Evolutionary conservation across 2,329 filamentous ascomycete genomes (phyloP), one percentile per base, ranked within the genome.

Genomic region (Cladosporium sp.): DNA sequence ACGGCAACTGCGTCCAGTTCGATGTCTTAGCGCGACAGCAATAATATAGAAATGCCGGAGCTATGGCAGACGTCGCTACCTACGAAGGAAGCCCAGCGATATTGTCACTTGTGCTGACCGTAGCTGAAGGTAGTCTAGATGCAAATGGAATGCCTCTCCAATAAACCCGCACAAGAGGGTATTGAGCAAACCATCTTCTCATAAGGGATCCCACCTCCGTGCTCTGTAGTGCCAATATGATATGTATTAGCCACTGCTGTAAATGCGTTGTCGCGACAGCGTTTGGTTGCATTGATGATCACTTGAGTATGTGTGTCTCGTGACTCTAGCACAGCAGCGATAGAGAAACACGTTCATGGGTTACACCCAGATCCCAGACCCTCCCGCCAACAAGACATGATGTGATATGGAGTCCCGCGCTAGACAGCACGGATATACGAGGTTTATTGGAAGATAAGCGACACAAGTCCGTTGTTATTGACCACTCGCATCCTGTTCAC

Each of bases 361-460:
- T 8, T 8, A 18, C 18, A 44, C n/a, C 37, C 37, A 44, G 16
- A 44, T 21, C 10, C 16, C 14, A 21, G 40, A 46, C 40, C n/a
- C n/a, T 46, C 40, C 8, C 40, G n/a, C 40, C n/a, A 46, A 46
- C n/a, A 23, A n/a, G 11, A 10, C 21, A 21, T 46, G n/a, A 46
- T 46, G 40, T 46, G n/a, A 46, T 46, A 12, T 46, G 40, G n/a
- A 12, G 10, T 21, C 18, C 1, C 40, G n/a, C 40, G 40, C 40
- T 46, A 46, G 40, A 46, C n/a, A 46, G n/a, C n/a, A 46, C 14
- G 40, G 14, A 31, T 55, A 55, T 55, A 55, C 52, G 52, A 55
- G 52, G 29, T 55, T 55, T 55, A 55, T 55, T 31, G 40, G 52
- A 55, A 55, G 26, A 55, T 33, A 31, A 55, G 28, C 28, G 28